Evolutionary conservation across 2,329 filamentous ascomycete genomes (phyloP), one percentile per base, ranked within the genome.

Genomic region (Colletotrichum zoysiae): DNA sequence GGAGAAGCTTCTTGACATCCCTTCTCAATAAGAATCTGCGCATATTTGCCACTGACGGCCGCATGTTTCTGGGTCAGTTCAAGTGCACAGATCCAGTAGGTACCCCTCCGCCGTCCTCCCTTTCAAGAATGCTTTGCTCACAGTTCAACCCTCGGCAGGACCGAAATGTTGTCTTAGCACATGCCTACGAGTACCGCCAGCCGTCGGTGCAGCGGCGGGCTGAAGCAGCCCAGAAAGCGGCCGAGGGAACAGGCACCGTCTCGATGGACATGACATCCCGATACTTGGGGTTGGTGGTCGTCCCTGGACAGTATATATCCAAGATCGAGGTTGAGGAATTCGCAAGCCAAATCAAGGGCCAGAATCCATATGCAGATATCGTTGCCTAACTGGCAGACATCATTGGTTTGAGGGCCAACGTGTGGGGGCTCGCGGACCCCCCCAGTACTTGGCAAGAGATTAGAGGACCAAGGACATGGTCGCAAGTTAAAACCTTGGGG

Each of bases 311-410:
- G 75, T 90, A 97, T 79, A 93, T 99, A 75, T 90, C 87, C 71
- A 95, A 92, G 84, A 94, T 99, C 77, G 95, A 98, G 81, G 86
- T 96, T 58, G 95, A 98, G 79, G 92, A 95, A 74, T 92, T 91
- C 78, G 81, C 82, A 1, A 91, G 89, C 73, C 88, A 90, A 77
- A 77, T 85, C 63, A 81, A 60, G 50, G 68, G 62, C 3, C 53
- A 46, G 8, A 70, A 74, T 20, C 71, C 72, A 9, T 74, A 74
- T 16, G 53, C 53, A 53, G 61, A 57, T 2, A 30, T 48, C 16
- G 44, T 44, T 14, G 30, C 57, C 7, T 62, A n/a, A 35, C 23
- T 53, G 20, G 61, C 30, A 48, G 11, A 8, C 50, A 0, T 6
- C 18, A 2, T 44, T 50, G 40, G 20, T 5, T 55, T 7, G 48